These are phyloP conservation scores for Trypanosoma brucei DNA, from an alignment of 208 protist genomes.

Conservation along the genomic window DNA sequence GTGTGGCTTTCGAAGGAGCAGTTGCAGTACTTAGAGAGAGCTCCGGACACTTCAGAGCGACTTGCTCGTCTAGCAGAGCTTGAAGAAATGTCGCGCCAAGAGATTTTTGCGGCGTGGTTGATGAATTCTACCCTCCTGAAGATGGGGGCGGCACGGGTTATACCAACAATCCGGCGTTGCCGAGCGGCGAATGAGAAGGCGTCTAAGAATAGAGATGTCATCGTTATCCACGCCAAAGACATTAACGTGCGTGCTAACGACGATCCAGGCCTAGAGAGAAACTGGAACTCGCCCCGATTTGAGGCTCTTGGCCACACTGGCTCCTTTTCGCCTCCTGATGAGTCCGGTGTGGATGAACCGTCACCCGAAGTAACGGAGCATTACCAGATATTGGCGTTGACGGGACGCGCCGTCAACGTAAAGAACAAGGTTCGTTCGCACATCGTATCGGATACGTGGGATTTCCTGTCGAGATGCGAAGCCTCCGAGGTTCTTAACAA, in stretches of 20 bases:
- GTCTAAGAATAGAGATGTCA: conserved; percentile 20
- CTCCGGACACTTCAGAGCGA: conserved; percentile 28
- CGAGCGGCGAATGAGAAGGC: conserved; percentile 2
- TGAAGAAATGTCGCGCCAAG: conserved; percentile 47
- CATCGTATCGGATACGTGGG: conserved; percentile 59
- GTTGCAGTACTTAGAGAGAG: conserved; percentile 41
- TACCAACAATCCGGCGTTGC: conserved; percentile 68
- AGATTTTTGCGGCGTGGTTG: conserved; percentile 56
- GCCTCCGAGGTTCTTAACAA: conserved; percentile 45
- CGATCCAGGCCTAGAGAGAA: neutral
- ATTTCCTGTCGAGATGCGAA: conserved; percentile 57
- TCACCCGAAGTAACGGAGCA: conserved; percentile 43
- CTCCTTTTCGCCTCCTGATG: neutral
- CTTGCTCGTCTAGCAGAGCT: conserved; percentile 56
- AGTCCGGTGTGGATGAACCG: neutral
- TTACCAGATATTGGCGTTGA: conserved; percentile 75
- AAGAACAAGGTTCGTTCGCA: conserved; percentile 31
- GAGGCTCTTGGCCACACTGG: no score
- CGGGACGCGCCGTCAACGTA: conserved; percentile 39
- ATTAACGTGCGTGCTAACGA: conserved; percentile 34
- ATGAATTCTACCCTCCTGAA: conserved; percentile 55
- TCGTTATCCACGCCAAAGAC: conserved; percentile 62
- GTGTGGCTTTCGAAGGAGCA: conserved; percentile 15
- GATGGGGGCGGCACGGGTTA: conserved; percentile 44
- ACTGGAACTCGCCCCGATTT: neutral